Conservation (phyloP, 768 basidiomycete genomes). For the Coprinellus aureogranulatus region DNA sequence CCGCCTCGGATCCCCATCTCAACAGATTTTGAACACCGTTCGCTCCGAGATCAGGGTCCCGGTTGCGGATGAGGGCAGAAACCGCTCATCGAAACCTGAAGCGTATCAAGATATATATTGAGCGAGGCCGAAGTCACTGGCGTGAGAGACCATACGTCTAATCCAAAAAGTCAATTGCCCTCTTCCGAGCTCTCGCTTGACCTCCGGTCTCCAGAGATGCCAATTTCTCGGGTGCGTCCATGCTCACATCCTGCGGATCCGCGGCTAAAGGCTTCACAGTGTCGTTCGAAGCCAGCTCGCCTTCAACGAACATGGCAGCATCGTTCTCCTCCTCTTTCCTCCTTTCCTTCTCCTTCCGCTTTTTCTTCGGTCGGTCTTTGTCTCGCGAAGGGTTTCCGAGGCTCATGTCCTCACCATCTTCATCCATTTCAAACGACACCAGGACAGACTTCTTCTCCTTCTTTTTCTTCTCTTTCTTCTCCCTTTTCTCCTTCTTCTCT, state of each 20-base stretch:
- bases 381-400: constrained; percentile 29
- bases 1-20: too few species aligned
- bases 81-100: too few species aligned
- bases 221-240: not conserved
- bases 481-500: constrained; percentile 46
- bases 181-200: constrained; percentile 51
- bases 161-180: constrained; percentile 77
- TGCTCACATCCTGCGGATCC: not conserved
- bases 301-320: constrained; percentile 70
- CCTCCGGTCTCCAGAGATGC: not conserved
- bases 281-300: constrained; percentile 26
- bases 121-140: too few species aligned
- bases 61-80: too few species aligned
- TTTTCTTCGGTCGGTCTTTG: constrained; percentile 43
- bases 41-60: too few species aligned
- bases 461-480: constrained; percentile 50
- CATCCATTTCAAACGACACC: constrained; percentile 79
- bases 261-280: constrained; percentile 1
- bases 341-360: constrained; percentile 40
- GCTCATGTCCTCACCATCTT: constrained; percentile 41
- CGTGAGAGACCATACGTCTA: too few species aligned
- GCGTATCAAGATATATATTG: too few species aligned
- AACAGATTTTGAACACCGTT: too few species aligned
- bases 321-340: constrained; percentile 39
- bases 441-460: constrained; percentile 46